Evolutionary conservation across 192 early-diverging fungal species (phyloP), one percentile per base, ranked within the genome.

Genomic region (Coemansia sp.): DNA sequence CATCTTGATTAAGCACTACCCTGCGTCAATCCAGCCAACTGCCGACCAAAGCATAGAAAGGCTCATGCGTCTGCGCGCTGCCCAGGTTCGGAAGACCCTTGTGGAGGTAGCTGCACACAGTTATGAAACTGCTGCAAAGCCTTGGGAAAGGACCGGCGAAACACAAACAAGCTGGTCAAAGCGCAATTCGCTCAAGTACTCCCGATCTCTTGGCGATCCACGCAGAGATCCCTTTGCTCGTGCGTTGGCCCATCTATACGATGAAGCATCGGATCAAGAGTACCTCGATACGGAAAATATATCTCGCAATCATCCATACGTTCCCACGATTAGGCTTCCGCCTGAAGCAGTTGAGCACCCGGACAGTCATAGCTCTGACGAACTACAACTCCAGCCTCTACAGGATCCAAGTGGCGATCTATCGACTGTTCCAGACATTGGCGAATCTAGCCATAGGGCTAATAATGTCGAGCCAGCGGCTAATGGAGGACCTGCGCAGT

Each of bases 21-120:
- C 81, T 2, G 68, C 79, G 46, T 73, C 74, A 9, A 76, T 82
- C 44, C 73, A 82, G 65, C 79, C 79, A 8, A 76, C 74, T 0
- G 61, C 74, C 8, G 74, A 71, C 67, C 68, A 82, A 64, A 76
- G 71, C 70, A 53, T 70, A 39, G 78, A 81, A 20, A 76, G 68
- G 64, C 71, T 82, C 46, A 54, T 68, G 56, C 61, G 58, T 44
- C 51, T 74, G 40, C 67, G 79, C 7, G 65, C 74, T 5, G 58
- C 48, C 17, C 79, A 82, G 58, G 39, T 82, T 61, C 70, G 74
- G 13, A 72, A 76, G 60, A 82, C 79, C 11, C 69, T 82, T 55
- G 74, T 82, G 14, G 79, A 82, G 58, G 79, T 82, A 2, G 79
- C 79, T 11, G 79, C 79, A 0, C 79, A 82, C 53, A 68, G 69